Evolutionary conservation across 139 green algal species (phyloP).

Genomic region (Chloropicon primus): DNA sequence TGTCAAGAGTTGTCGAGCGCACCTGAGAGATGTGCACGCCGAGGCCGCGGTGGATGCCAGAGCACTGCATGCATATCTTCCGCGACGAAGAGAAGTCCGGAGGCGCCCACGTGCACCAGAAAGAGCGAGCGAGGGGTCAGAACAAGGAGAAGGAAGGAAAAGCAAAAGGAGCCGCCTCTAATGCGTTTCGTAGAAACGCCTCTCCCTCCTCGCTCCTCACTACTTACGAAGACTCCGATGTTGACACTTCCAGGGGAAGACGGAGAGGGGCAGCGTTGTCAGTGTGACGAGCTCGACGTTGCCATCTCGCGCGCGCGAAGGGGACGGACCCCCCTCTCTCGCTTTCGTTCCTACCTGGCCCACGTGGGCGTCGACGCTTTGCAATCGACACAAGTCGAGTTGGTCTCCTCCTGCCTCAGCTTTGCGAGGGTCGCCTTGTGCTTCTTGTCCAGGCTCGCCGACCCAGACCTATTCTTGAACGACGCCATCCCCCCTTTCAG

Average conservation of each 20-base stretch:
- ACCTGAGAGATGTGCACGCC: background rate
- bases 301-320: too few relatives aligned
- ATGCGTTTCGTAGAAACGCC: background rate
- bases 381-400: background rate
- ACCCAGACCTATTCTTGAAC: background rate
- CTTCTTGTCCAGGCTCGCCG: background rate
- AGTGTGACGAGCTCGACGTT: too few relatives aligned
- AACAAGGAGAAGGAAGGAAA: too few relatives aligned
- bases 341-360: background rate
- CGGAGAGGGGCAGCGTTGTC: background rate
- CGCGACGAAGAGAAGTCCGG: too few relatives aligned
- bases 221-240: background rate
- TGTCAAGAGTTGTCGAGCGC: background rate
- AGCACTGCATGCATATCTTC: background rate
- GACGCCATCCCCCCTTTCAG: background rate
- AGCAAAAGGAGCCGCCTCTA: too few relatives aligned
- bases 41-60: background rate
- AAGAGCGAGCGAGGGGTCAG: too few relatives aligned
- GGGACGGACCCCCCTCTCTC: background rate
- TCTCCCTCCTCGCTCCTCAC: background rate
- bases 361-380: background rate
- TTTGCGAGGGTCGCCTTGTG: background rate
- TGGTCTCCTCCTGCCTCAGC: background rate
- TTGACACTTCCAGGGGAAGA: background rate
- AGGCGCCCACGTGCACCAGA: too few relatives aligned